Evolutionary conservation across 306 rosid genomes (phyloP).

Genomic region (Calophaca sinica): DNA sequence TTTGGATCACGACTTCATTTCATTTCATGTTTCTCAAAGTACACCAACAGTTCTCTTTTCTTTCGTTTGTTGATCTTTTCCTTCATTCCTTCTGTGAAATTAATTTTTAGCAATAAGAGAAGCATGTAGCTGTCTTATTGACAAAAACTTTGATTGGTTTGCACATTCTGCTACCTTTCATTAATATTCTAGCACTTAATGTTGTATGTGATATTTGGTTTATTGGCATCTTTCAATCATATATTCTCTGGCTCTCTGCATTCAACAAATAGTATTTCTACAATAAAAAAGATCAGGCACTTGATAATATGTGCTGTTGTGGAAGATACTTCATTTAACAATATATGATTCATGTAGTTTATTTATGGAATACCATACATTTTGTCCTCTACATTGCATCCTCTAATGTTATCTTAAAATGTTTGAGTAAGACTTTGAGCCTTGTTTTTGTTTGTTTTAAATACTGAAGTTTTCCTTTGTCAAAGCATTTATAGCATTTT

Average conservation of each 20-base stretch:
- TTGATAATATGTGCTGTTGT: slow-evolving; percentile 14
- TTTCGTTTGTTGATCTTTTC: not conserved
- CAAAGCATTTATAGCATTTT: slow-evolving; percentile 29
- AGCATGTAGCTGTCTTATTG: not conserved
- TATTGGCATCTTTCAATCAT: slow-evolving; percentile 14
- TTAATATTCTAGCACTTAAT: too few species aligned
- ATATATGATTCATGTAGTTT: too few species aligned
- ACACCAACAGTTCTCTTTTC: not conserved
- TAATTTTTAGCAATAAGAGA: slow-evolving; percentile 13
- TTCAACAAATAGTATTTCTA: slow-evolving; percentile 18
- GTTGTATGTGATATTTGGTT: not conserved
- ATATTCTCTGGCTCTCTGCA: slow-evolving; percentile 10
- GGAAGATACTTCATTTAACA: not conserved
- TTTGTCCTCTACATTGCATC: not conserved
- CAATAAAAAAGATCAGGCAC: slow-evolving; percentile 11
- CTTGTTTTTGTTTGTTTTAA: slow-evolving; percentile 5
- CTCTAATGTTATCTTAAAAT: not conserved
- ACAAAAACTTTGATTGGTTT: slow-evolving; percentile 14
- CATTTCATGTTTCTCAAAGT: slow-evolving; percentile 23
- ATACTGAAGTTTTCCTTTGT: slow-evolving; percentile 34
- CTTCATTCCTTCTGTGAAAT: slow-evolving; percentile 6
- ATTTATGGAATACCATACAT: too few species aligned
- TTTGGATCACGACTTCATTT: too few species aligned
- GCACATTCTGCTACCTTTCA: not conserved
- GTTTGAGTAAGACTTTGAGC: not conserved